Base-by-base conservation (phyloP, 1,284 basidiomycete species). In the Marasmius oreades region DNA sequence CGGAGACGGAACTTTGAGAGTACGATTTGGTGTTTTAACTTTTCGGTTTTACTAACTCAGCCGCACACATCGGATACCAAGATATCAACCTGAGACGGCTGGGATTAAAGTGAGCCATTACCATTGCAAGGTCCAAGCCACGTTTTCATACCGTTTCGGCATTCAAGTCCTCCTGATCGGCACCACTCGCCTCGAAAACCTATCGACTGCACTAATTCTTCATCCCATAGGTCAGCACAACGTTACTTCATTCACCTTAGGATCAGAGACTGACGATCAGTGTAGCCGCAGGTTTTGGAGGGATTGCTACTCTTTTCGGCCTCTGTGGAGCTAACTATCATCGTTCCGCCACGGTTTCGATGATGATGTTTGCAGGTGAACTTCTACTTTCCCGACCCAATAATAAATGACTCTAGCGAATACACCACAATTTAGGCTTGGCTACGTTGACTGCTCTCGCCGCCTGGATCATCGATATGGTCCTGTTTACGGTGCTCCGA, bases 391-490 rank as follows among this genome's bases (percentile, higher is more conserved):
- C 28, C 20, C 14, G 5, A 5, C 39, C 20, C 16, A 22, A n/a
- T 6, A 12, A n/a, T n/a, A 42, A n/a, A n/a, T 42, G 39, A 6
- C 12, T 4, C 5, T 6, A 42, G 6, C 39, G 5, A n/a, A 42
- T 5, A 42, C 5, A n/a, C 12, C n/a, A 14, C 6, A n/a, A n/a
- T 14, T 4, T 22, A 45, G 44, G 81, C 14, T 74, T 93, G 55
- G 89, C 85, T 6, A 73, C 81, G 31, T 66, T 92, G 56, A 70
- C 80, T 63, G 84, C 84, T 3, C 75, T 92, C 53, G 72, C 91
- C 63, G 84, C 77, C 3, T 92, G 85, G 72, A 73, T 91, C 45
- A 77, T 93, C 67, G 89, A 90, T 71, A 88, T 92, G 82, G 82
- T 83, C 31, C 79, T 93, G 54, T 93, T 89, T 71, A 84, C 84